Evolutionary conservation across 768 basidiomycete genomes (phyloP), one percentile per base, ranked within the genome.

Genomic region (Suillus americanus): DNA sequence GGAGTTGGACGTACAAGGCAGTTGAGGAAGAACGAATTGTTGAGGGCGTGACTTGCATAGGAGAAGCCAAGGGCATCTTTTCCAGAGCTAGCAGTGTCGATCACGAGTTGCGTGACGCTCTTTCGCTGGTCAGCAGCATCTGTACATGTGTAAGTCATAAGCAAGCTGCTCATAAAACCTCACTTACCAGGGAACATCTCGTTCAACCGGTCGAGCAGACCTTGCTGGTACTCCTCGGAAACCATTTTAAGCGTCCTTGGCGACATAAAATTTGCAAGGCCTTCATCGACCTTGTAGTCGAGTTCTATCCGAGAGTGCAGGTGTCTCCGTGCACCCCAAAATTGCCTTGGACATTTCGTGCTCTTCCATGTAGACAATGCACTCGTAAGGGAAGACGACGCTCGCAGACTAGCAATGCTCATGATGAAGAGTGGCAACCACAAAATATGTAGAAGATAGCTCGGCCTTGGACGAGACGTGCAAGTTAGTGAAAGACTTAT

Each of bases 1-100:
- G 43, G 60, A 59, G 30, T 25, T 30, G 46, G 35, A 83, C 94
- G 60, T 74, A 98, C 97, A 45, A 99, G 82, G 64, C 82, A 83
- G 68, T 92, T 85, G 35, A 99, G 83, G 83, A 99, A 99, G 84
- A 94, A 99, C 69, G 89, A 88, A 76, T 97, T 99, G 79, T 99
- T 99, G 66, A 98, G 80, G 6, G 97, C 93, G 55, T 94, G 85
- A 67, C 91, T 91, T 4, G 96, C 95, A 72, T 96, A 95, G 77
- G 92, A 97, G 78, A 95, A 99, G 30, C 87, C 86, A 61, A 96
- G 77, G 1, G 87, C 83, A 61, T 86, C 78, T 28, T 84, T 79
- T 50, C 84, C 85, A 37, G 86, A 78, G 18, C 79, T 70, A 0
- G 94, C 85, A 12, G 90, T 86, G 41, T 83, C 82, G 38, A 93